These are phyloP conservation scores for Gelatoporia subvermispora DNA, from an alignment of 768 basidiomycete genomes.

Conservation along the genomic window DNA sequence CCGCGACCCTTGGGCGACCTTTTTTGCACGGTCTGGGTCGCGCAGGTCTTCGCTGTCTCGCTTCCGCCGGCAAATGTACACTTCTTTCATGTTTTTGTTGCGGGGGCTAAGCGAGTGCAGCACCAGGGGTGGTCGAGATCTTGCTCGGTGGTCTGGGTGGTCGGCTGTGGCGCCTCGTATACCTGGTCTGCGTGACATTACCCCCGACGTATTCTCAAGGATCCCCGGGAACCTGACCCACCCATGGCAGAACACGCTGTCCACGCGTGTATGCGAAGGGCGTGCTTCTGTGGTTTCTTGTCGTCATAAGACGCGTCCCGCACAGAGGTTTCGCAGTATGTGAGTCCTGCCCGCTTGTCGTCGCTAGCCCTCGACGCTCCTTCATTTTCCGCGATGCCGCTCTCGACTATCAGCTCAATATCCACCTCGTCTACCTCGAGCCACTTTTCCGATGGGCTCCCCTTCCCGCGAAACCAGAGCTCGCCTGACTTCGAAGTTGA, in stretches of 20 bases:
- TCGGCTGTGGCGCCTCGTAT: no score
- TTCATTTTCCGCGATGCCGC: slow-evolving; percentile 12
- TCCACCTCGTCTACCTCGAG: slow-evolving; percentile 25
- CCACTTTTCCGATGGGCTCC: slow-evolving; percentile 35
- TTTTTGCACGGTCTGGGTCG: no score
- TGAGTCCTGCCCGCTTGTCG: not conserved
- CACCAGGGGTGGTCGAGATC: no score
- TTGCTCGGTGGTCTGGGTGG: no score
- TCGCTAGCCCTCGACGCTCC: not conserved
- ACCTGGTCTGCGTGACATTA: no score
- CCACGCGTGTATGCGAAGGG: slow-evolving; percentile 12
- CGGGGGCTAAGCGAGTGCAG: no score
- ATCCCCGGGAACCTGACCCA: no score
- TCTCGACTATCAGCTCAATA: slow-evolving; percentile 16
- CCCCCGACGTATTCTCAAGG: no score
- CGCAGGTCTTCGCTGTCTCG: no score
- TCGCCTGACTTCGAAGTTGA: slow-evolving; percentile 65
- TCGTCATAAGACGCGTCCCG: slow-evolving; percentile 22
- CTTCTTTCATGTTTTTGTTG: no score
- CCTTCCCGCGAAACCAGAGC: slow-evolving; percentile 38
- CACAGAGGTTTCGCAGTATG: slow-evolving; percentile 2
- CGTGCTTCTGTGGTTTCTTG: slow-evolving; percentile 13
- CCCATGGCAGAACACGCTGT: slow-evolving; percentile 13
- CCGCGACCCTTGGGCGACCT: no score
- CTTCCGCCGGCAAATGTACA: no score